Base-by-base conservation (phyloP, 139 green algal genomes). In the Chlorella sorokiniana region DNA sequence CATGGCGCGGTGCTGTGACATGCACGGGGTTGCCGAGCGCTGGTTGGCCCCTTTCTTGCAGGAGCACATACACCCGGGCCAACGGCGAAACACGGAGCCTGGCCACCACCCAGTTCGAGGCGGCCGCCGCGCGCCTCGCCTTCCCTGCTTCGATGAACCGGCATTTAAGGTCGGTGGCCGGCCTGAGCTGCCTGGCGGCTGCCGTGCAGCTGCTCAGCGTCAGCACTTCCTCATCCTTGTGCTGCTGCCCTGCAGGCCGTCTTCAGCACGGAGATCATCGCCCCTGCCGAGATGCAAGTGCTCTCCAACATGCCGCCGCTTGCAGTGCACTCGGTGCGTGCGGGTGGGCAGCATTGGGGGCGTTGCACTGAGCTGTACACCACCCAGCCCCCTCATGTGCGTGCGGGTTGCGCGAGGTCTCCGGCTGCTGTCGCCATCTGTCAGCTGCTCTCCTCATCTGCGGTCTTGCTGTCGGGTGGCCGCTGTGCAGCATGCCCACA, bases 61-160 rank as follows among this genome's bases (percentile, higher is more conserved):
- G 67, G 42, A 85, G 54, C 74, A 87, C 75, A 9, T 88, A 91
- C 84, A 86, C 63, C 4, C 56, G 78, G 45, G 37, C 56, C 2
- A 44, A 86, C 29, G 89, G 88, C 40, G 61, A 52, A 42, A 54
- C 44, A 11, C 74, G 81, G 52, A 87, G 78, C 8, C 71, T 98
- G 59, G 91, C 89, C 0, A 84, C 84, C 4, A 96, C 94, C 1
- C 93, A 98, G 76, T 96, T 98, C 83, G 93, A 97, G 90, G 80
- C 91, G 7, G 86, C 87, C 3, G 67, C 85, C 6, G 94, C 94
- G 1, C 87, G 94, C 74, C 89, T 90, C 78, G 94, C 94, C 25
- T 95, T 98, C 73, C 95, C 1, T 98, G 95, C 89, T 98, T 97
- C 75, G 95, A 98, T 83, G 95, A 98, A 86, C 95, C 95, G 0